A percentile compares a stretch with the other conserved stretches of the same genome.
Conservation (phyloP, 2,329 filamentous ascomycete genomes). For the Fusarium floridanum region DNA sequence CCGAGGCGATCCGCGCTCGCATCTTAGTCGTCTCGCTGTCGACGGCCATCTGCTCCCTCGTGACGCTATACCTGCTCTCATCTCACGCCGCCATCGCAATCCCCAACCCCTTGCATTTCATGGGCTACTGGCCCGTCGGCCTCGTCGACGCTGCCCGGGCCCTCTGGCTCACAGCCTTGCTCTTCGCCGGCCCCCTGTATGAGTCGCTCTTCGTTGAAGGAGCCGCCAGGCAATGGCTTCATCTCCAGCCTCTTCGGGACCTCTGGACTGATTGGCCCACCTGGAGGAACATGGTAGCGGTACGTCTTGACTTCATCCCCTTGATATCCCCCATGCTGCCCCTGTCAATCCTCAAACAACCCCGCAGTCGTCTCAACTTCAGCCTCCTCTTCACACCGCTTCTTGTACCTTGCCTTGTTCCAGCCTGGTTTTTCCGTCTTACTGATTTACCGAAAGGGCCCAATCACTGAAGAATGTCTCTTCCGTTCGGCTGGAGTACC, state of each 20-base stretch:
- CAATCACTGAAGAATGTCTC: conserved; percentile 91
- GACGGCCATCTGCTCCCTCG: conserved; percentile 74
- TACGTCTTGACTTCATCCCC: conserved; percentile 58
- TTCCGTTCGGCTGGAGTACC: conserved; percentile 91
- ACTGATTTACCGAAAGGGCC: conserved; percentile 67
- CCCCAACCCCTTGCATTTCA: conserved; percentile 69
- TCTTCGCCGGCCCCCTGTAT: conserved; percentile 89
- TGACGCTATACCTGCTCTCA: conserved; percentile 75
- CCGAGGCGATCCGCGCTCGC: conserved; percentile 88
- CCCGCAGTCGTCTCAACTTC: conserved; percentile 35
- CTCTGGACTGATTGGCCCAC: conserved; percentile 80
- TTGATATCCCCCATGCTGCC: conserved; percentile 25
- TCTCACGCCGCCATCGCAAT: conserved; percentile 60
- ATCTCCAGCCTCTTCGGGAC: conserved; percentile 66
- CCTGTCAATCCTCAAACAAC: conserved; percentile 27
- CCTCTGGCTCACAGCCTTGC: conserved; percentile 78
- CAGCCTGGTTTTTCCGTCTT: conserved; percentile 16
- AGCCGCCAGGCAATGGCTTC: conserved; percentile 74
- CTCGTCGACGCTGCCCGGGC: conserved; percentile 72
- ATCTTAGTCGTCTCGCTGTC: conserved; percentile 84
- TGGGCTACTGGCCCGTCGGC: conserved; percentile 86
- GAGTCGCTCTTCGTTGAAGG: conserved; percentile 81
- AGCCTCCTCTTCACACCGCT: conserved; percentile 42
- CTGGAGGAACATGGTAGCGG: conserved; percentile 89
- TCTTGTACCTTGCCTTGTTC: conserved; percentile 30